phyloP scores from a whole-genome alignment of 495 filamentous ascomycete genomes.

The Lepidopterella palustris region DNA sequence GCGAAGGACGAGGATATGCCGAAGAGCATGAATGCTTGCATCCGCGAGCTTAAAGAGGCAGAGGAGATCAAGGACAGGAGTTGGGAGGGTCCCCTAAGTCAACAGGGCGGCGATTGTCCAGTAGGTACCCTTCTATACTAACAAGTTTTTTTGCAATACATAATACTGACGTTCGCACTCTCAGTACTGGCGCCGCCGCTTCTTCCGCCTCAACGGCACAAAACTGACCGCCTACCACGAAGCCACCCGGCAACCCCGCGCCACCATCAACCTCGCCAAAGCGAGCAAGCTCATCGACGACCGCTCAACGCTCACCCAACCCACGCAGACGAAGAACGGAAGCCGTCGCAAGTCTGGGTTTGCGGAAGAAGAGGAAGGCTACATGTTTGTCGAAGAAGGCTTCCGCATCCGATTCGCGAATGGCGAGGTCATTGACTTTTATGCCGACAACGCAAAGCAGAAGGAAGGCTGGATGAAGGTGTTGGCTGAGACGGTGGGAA shows the following conservation, averaged over 20 bases:
- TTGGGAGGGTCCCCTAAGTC: conserved; percentile 85
- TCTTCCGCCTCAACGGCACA: conserved; percentile 87
- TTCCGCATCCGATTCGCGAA: conserved; percentile 98
- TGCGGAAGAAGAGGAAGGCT: conserved; percentile 96
- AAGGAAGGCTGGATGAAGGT: conserved; percentile 95
- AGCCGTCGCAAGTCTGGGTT: conserved; percentile 88
- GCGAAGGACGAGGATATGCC: conserved; percentile 94
- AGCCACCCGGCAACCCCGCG: conserved; percentile 85
- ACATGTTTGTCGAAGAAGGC: conserved; percentile 99
- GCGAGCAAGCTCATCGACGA: conserved; percentile 93
- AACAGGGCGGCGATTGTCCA: conserved; percentile 95
- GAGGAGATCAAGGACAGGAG: conserved; percentile 63
- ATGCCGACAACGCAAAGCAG: conserved; percentile 75
- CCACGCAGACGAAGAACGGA: conserved; percentile 56
- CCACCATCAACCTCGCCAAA: conserved; percentile 93
- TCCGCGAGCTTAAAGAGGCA: conserved; percentile 84
- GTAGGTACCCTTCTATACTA: conserved; percentile 52
- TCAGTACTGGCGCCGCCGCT: conserved; percentile 96
- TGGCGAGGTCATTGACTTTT: conserved; percentile 97
- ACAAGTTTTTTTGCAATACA: neutral
- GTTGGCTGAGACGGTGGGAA: conserved; percentile 76
- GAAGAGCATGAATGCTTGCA: conserved; percentile 93
- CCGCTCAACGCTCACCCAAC: conserved; percentile 67
- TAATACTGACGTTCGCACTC: conserved; percentile 31
- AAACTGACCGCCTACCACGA: conserved; percentile 96